A percentile compares a stretch with the other conserved stretches of the same genome.
Evolutionary conservation across 192 early-diverging fungal genomes (phyloP).

Genomic region (Mortierella alpina): DNA sequence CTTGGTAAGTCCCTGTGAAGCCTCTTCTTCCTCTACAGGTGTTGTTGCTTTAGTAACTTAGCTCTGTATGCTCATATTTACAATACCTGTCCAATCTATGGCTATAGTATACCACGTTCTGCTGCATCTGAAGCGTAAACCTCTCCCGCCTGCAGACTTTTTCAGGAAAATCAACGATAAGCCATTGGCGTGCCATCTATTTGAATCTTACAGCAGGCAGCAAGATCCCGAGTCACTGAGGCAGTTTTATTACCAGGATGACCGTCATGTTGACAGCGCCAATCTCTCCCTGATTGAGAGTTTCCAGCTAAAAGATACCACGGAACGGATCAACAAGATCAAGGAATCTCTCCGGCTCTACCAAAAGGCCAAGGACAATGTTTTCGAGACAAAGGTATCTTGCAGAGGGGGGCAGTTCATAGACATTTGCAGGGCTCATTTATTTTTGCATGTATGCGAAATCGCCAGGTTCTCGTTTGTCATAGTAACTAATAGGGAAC

Average conservation of each 20-base stretch:
- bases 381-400: conserved; percentile 79
- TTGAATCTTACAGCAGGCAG: conserved; percentile 87
- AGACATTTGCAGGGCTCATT: not conserved
- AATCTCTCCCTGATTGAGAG: conserved; percentile 65
- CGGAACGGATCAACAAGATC: conserved; percentile 74
- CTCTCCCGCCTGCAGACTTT: conserved; percentile 82
- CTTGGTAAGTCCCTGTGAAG: conserved; percentile 62
- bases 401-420: not conserved
- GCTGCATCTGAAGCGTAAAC: conserved; percentile 88
- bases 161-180: conserved; percentile 87
- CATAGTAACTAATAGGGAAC: too few species aligned
- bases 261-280: conserved; percentile 77
- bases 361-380: conserved; percentile 73
- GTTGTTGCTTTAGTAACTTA: too few species aligned
- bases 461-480: not conserved
- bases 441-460: not conserved
- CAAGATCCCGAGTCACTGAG: conserved; percentile 82
- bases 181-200: conserved; percentile 83
- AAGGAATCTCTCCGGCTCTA: conserved; percentile 79
- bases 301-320: conserved; percentile 63
- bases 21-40: too few species aligned
- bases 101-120: conserved; percentile 86
- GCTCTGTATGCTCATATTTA: not conserved
- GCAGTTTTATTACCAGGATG: conserved; percentile 98
- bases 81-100: not conserved